Evolutionary conservation across 2,329 filamentous ascomycete species (phyloP).

Genomic region (Microdochium nivale): DNA sequence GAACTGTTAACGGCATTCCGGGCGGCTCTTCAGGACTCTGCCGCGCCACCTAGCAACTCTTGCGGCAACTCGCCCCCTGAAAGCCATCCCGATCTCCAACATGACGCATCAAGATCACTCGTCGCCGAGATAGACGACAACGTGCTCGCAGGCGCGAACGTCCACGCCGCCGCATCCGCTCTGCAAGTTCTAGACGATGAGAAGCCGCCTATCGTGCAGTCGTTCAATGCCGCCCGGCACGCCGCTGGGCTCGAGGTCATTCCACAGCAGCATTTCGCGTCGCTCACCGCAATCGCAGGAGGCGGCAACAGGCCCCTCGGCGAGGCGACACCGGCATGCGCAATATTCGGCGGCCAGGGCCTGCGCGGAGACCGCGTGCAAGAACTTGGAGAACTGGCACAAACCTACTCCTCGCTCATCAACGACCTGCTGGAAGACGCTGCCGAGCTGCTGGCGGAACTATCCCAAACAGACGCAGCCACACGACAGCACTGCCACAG

Average conservation of each 20-base stretch:
- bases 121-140: background rate
- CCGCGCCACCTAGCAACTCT: background rate
- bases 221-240: background rate
- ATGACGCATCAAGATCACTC: background rate
- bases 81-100: background rate
- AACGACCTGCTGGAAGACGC: background rate
- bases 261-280: background rate
- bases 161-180: background rate
- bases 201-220: background rate
- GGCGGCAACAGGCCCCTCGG: background rate
- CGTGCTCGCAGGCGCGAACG: background rate
- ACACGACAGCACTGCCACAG: slow-evolving; percentile 6
- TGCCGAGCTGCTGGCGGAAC: background rate
- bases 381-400: slow-evolving; percentile 7
- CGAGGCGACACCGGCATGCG: slow-evolving; percentile 33
- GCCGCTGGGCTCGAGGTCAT: background rate
- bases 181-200: background rate
- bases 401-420: background rate
- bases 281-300: too few relatives aligned
- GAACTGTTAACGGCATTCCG: background rate
- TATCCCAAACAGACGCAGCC: background rate
- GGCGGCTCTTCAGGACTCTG: background rate
- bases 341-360: slow-evolving; percentile 29
- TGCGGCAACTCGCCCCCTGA: background rate
- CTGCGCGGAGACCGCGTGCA: slow-evolving; percentile 16